Evolutionary conservation across 73 alveolate species (phyloP).

Genomic region (Tetrahymena malaccensis): DNA sequence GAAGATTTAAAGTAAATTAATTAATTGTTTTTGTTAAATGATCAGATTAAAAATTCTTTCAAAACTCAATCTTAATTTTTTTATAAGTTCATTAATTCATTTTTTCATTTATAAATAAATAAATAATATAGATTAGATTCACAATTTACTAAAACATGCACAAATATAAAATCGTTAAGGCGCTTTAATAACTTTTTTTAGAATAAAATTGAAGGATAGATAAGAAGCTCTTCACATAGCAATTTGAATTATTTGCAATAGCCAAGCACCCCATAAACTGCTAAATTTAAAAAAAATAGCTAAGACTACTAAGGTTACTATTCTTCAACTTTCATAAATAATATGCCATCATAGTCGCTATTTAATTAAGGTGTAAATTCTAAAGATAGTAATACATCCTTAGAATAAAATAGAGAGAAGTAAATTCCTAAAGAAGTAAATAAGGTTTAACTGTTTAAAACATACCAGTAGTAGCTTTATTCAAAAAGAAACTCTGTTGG

Average conservation of each 20-base stretch:
- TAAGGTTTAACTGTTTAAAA: neutral
- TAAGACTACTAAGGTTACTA: neutral
- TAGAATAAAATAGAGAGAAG: neutral
- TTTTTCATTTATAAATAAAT: neutral
- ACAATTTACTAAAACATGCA: neutral
- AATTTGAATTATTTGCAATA: neutral
- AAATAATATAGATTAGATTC: neutral
- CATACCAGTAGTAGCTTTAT: neutral
- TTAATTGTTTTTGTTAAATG: too few relatives aligned
- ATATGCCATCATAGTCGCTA: neutral
- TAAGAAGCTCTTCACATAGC: neutral
- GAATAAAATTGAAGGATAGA: neutral
- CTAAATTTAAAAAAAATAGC: too few relatives aligned
- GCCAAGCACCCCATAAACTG: neutral
- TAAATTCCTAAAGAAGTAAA: neutral
- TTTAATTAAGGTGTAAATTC: neutral
- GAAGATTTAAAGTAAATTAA: neutral
- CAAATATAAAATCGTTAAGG: neutral
- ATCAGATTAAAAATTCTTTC: too few relatives aligned
- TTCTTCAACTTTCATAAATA: neutral
- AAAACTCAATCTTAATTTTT: too few relatives aligned
- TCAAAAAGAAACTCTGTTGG: neutral
- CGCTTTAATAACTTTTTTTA: neutral
- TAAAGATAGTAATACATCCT: neutral
- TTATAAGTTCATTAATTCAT: too few relatives aligned